These are phyloP conservation scores for Eucalyptus regnans DNA, from an alignment of 345 rosid genomes.

Conservation along the genomic window DNA sequence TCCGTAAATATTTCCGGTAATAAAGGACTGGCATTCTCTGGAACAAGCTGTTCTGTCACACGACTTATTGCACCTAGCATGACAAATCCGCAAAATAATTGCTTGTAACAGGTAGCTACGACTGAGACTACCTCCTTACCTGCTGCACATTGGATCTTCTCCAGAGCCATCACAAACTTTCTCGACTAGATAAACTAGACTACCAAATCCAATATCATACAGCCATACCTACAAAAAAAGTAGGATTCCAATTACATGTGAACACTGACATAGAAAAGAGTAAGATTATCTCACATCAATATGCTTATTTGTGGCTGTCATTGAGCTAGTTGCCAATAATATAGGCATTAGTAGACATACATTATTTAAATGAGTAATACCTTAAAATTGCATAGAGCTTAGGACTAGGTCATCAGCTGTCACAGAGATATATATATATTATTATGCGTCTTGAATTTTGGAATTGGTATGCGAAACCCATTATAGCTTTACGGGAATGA, in stretches of 20 bases:
- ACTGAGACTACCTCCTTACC: conserved; percentile 16
- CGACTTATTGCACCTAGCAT: too few relatives aligned
- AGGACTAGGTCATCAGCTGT: not conserved
- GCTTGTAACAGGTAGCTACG: not conserved
- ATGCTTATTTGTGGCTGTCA: too few relatives aligned
- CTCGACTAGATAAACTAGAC: conserved; percentile 42
- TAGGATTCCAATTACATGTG: not conserved
- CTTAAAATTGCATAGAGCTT: too few relatives aligned
- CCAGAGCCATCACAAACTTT: conserved; percentile 71
- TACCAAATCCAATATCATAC: conserved; percentile 27
- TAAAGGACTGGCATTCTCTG: not conserved
- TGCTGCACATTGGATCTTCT: conserved; percentile 71
- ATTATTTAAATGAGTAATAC: too few relatives aligned
- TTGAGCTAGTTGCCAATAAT: too few relatives aligned
- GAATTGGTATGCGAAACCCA: too few relatives aligned
- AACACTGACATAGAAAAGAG: not conserved
- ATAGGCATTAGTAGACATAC: too few relatives aligned
- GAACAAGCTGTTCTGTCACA: not conserved
- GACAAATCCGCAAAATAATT: not conserved
- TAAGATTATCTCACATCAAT: not conserved
- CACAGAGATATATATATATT: too few relatives aligned
- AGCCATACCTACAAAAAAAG: conserved; percentile 45
- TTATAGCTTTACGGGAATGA: not conserved
- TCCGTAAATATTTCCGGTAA: too few relatives aligned
- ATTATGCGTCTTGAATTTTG: too few relatives aligned